phyloP scores from a whole-genome alignment of 2,329 filamentous ascomycete species.

The Colletotrichum trifolii region DNA sequence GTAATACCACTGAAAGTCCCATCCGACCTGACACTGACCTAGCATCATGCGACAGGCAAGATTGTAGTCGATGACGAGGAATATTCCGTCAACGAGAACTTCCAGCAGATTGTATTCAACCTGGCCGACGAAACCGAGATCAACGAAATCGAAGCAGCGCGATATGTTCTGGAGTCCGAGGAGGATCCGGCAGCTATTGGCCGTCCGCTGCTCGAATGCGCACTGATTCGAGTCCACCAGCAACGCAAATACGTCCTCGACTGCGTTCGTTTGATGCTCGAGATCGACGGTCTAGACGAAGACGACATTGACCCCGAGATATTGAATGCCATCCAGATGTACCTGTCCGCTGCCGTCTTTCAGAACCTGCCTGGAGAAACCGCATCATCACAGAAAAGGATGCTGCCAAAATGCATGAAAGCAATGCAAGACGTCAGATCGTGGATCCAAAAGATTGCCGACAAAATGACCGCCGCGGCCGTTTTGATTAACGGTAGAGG shows the following conservation, averaged over 20 bases:
- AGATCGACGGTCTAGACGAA: constrained; percentile 73
- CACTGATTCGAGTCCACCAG: constrained; percentile 89
- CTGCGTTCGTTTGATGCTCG: constrained; percentile 82
- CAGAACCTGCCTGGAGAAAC: constrained; percentile 47
- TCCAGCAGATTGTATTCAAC: constrained; percentile 83
- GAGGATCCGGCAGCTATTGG: constrained; percentile 76
- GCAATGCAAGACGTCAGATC: constrained; percentile 81
- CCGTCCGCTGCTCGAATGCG: constrained; percentile 79
- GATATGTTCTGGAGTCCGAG: constrained; percentile 79
- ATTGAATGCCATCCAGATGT: constrained; percentile 61
- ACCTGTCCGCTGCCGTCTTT: constrained; percentile 68
- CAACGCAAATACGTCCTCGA: constrained; percentile 86
- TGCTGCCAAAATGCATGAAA: constrained; percentile 79
- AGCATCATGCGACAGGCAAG: constrained; percentile 68
- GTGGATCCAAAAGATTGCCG: constrained; percentile 80
- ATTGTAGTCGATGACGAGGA: constrained; percentile 77
- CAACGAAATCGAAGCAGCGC: constrained; percentile 87
- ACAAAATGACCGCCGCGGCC: constrained; percentile 79
- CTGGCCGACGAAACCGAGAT: constrained; percentile 90
- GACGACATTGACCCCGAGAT: constrained; percentile 61
- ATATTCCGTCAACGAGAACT: constrained; percentile 86
- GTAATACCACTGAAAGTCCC: constrained; percentile 36
- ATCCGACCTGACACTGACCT: constrained; percentile 29
- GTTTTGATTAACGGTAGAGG: constrained; percentile 75
- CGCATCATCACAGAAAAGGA: constrained; percentile 49